These are phyloP conservation scores for Fusarium sp. DNA, from an alignment of 2,329 filamentous ascomycete genomes.

Conservation along the genomic window DNA sequence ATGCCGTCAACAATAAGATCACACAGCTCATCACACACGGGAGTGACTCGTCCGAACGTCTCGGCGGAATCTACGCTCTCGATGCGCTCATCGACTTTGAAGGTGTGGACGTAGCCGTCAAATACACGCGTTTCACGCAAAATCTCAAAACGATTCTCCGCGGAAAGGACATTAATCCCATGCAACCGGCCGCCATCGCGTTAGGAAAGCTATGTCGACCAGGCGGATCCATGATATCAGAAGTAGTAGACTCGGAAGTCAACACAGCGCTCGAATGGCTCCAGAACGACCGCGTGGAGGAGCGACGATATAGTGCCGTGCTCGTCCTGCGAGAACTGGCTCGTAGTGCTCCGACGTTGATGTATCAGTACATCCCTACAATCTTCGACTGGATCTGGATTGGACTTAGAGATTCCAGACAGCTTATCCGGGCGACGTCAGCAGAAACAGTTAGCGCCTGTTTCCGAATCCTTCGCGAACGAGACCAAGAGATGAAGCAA, in stretches of 20 bases:
- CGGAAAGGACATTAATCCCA: slow-evolving; percentile 89
- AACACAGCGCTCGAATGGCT: slow-evolving; percentile 97
- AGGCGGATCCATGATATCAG: slow-evolving; percentile 91
- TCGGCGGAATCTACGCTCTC: slow-evolving; percentile 91
- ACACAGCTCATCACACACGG: slow-evolving; percentile 81
- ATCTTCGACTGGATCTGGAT: slow-evolving; percentile 98
- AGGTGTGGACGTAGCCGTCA: slow-evolving; percentile 90
- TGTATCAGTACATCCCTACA: slow-evolving; percentile 95
- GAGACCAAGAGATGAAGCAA: slow-evolving; percentile 88
- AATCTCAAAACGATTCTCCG: slow-evolving; percentile 88
- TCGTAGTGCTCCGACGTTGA: slow-evolving; percentile 90
- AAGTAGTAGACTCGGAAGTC: slow-evolving; percentile 95
- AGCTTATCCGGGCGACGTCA: slow-evolving; percentile 90
- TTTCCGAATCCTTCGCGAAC: slow-evolving; percentile 93
- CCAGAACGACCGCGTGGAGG: slow-evolving; percentile 93
- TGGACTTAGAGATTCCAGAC: slow-evolving; percentile 86
- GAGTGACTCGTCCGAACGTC: slow-evolving; percentile 85
- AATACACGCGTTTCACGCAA: slow-evolving; percentile 93
- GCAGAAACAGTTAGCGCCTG: slow-evolving; percentile 94
- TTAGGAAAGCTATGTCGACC: slow-evolving; percentile 91
- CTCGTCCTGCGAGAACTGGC: slow-evolving; percentile 91
- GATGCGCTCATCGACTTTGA: slow-evolving; percentile 96
- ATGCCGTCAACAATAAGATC: slow-evolving; percentile 66
- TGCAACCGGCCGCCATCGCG: slow-evolving; percentile 89
- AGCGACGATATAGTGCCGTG: slow-evolving; percentile 91